Base-by-base conservation (phyloP, 257 asterid species). In the Striga asiatica region DNA sequence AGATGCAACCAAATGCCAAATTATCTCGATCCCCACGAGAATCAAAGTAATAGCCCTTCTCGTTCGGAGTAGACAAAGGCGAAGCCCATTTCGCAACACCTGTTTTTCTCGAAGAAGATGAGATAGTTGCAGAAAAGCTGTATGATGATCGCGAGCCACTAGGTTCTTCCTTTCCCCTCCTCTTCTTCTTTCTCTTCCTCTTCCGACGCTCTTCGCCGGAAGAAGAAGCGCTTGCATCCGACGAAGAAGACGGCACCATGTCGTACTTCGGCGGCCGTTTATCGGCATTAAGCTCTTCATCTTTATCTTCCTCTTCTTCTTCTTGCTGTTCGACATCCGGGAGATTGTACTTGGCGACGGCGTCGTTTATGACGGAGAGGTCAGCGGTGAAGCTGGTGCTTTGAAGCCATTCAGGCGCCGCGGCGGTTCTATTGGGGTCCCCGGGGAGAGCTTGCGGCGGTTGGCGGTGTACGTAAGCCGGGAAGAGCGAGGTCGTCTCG, bases 11-110 rank as follows among this genome's bases (percentile, higher is more conserved):
- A 21, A 88, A 84, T 13, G 93, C 97, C 64, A 88, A 71, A 73
- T 88, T 92, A 56, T 88, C 97, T 0, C 74, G 84, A 67, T 92
- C 95, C n/a, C 94, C 97, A 12, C 76, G 79, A 43, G 97, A 79
- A 71, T 92, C 99, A n/a, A 92, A 82, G 83, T 78, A 92, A 64
- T 88, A 92, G 11, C 77, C 94, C 29, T 80, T 84, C 32, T 50
- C 80, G 64, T 49, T 72, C 8, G 73, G 13, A 62, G 67, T 23
- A 58, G 85, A 37, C 47, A 81, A 42, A 47, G 82, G 56, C 22
- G 83, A 55, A 29, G 78, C 78, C 98, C 98, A 89, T 55, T 70
- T 76, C 32, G 68, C 71, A 59, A 77, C 81, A 52, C 76, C 84
- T 0, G 85, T 47, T 62, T 82, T 83, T 58, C 98, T 78, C 47